phyloP scores from a whole-genome alignment of 352 stramenopile genomes.

The Globisporangium viniferum region DNA sequence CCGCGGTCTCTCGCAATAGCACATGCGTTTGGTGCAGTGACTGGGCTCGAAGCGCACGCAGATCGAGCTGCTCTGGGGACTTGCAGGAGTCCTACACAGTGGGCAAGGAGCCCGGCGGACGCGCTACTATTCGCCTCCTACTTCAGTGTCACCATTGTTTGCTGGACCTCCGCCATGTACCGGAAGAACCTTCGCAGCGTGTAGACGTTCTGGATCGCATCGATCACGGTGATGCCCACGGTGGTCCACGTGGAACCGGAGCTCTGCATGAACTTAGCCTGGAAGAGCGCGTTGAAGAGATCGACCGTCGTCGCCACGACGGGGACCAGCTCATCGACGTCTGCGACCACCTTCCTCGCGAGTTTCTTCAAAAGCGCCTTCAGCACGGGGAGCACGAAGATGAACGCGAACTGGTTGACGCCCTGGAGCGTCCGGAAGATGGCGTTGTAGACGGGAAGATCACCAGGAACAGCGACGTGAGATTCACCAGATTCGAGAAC shows the following conservation, averaged over 20 bases:
- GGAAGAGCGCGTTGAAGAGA: slow-evolving; percentile 15
- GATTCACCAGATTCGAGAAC: too few species aligned
- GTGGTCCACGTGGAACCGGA: slow-evolving; percentile 16
- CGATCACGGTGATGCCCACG: slow-evolving; percentile 10
- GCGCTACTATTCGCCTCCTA: not conserved
- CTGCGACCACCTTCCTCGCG: not conserved
- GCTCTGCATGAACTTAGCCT: slow-evolving; percentile 23
- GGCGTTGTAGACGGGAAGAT: slow-evolving; percentile 9
- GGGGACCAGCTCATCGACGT: slow-evolving; percentile 6
- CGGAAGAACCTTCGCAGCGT: not conserved
- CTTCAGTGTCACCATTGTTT: not conserved
- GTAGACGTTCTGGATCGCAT: slow-evolving; percentile 7
- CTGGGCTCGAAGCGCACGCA: too few species aligned
- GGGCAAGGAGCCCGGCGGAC: not conserved
- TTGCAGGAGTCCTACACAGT: not conserved
- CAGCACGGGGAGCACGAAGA: slow-evolving; percentile 11
- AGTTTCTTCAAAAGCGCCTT: slow-evolving; percentile 7
- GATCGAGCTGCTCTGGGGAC: too few species aligned
- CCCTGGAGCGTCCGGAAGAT: slow-evolving; percentile 1
- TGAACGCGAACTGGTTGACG: slow-evolving; percentile 7
- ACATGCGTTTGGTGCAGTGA: too few species aligned
- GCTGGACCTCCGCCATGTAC: not conserved
- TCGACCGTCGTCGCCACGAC: slow-evolving; percentile 1
- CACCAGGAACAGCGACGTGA: not conserved
- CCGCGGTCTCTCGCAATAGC: too few species aligned